Base-by-base conservation (phyloP, 208 protist genomes). In the Trypanosoma mega region DNA sequence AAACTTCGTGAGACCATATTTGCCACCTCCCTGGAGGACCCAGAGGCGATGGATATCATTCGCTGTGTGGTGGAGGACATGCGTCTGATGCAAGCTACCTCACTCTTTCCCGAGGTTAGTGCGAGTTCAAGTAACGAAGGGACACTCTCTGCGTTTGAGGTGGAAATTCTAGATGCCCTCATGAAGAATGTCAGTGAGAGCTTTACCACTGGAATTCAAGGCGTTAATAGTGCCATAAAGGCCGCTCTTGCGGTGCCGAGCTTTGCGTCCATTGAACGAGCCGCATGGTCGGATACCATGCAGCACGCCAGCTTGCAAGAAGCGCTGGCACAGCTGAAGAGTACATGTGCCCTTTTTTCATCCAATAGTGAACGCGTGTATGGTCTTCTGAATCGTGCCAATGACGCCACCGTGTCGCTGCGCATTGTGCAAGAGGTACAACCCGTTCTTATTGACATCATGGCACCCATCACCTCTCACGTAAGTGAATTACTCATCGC, bases 311-410 rank as follows among this genome's bases (percentile, higher is more conserved):
- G 76, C 61, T 51, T 94, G 31, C 72, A 76, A 1, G 82, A 92
- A 74, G 68, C 76, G 16, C 68, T 92, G 21, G 88, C 80, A 20
- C 77, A 89, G 70, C 70, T 92, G 27, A 94, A 94, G 62, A 87
- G 82, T 59, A 62, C 74, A 16, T 92, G 84, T 39, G 84, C 87
- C 18, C 60, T 94, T 53, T 78, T 94, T 33, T 64, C 75, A 23
- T 72, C 81, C 36, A 76, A 75, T 44, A 73, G 64, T 45, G 62
- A 83, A 37, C 56, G 69, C 30, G 63, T 84, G 7, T 71, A 75
- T 56, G 52, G 47, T 37, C 47, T 80, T 21, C 68, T 84, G 26
- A 65, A 74, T 14, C 45, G 26, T 44, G 60, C 45, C 37, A 70
- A 31, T 64, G 48, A 64, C 24, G 47, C 21, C 5, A 45, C 52